phyloP scores from a whole-genome alignment of 108 stramenopile genomes.

The Schizochytrium sp. region DNA sequence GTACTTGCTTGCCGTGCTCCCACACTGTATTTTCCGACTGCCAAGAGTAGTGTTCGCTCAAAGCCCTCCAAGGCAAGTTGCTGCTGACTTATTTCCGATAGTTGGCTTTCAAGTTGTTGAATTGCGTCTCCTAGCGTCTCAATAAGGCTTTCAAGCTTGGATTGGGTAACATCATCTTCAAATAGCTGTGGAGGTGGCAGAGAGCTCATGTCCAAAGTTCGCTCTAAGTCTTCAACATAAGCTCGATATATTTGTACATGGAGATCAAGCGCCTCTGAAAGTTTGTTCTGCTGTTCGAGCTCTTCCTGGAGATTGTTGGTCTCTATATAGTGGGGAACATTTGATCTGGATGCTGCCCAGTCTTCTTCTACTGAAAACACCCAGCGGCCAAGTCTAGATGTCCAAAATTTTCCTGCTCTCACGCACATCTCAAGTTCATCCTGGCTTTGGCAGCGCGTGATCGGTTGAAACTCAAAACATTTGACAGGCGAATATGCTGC shows the following conservation, averaged over 20 bases:
- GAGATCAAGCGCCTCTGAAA: not conserved
- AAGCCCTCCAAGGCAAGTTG: too few species aligned
- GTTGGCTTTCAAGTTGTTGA: not conserved
- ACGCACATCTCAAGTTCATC: not conserved
- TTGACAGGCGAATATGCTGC: not conserved
- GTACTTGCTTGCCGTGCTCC: too few species aligned
- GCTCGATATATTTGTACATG: slow-evolving; percentile 25
- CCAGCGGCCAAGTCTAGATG: not conserved
- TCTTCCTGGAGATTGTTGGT: not conserved
- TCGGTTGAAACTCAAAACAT: not conserved
- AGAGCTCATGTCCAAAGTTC: not conserved
- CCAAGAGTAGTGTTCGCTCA: too few species aligned
- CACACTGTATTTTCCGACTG: too few species aligned
- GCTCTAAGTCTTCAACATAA: not conserved
- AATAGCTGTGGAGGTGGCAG: not conserved
- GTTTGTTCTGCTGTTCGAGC: not conserved
- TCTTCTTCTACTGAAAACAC: not conserved
- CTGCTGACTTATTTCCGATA: too few species aligned
- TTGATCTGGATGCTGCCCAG: not conserved
- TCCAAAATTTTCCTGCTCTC: not conserved
- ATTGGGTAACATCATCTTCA: not conserved
- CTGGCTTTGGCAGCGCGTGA: not conserved
- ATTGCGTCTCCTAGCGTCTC: not conserved
- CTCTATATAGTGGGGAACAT: not conserved
- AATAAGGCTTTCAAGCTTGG: not conserved